These are phyloP conservation scores for Dalbergia cochinchinensis DNA, from an alignment of 306 rosid genomes.

Conservation along the genomic window DNA sequence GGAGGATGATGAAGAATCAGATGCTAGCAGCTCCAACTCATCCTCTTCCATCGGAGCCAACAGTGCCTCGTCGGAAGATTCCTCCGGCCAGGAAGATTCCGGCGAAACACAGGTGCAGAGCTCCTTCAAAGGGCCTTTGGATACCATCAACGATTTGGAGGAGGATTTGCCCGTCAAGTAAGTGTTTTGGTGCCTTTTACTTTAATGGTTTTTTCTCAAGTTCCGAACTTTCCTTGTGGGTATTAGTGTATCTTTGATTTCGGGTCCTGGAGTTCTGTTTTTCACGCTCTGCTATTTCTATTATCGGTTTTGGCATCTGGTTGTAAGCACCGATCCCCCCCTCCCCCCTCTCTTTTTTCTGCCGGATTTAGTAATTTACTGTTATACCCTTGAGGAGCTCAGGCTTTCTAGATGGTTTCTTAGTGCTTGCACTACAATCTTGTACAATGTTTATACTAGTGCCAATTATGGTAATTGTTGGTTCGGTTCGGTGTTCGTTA, in stretches of 20 bases:
- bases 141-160: constrained; percentile 67
- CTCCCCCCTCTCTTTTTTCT: too few relatives aligned
- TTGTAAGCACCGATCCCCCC: too few relatives aligned
- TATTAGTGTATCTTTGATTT: neutral
- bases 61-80: constrained; percentile 61
- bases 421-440: neutral
- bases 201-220: constrained; percentile 15
- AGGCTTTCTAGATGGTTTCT: neutral
- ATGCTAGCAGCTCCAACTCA: constrained; percentile 68
- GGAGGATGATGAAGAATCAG: constrained; percentile 51
- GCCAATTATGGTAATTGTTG: neutral
- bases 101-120: constrained; percentile 65
- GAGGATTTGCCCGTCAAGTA: constrained; percentile 78
- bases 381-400: constrained; percentile 22
- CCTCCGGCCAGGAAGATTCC: constrained; percentile 68
- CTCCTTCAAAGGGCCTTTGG: constrained; percentile 70
- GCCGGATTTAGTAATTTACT: constrained; percentile 12
- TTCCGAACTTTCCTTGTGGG: constrained; percentile 23
- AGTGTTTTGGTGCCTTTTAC: constrained; percentile 36
- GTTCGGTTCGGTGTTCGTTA: neutral
- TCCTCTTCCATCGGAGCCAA: constrained; percentile 74
- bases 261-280: neutral
- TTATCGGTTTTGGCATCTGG: constrained; percentile 1
- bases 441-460: neutral
- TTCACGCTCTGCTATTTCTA: neutral